Base-by-base conservation (phyloP, 495 filamentous ascomycete species). In the Rostrohypoxylon terebratum region DNA sequence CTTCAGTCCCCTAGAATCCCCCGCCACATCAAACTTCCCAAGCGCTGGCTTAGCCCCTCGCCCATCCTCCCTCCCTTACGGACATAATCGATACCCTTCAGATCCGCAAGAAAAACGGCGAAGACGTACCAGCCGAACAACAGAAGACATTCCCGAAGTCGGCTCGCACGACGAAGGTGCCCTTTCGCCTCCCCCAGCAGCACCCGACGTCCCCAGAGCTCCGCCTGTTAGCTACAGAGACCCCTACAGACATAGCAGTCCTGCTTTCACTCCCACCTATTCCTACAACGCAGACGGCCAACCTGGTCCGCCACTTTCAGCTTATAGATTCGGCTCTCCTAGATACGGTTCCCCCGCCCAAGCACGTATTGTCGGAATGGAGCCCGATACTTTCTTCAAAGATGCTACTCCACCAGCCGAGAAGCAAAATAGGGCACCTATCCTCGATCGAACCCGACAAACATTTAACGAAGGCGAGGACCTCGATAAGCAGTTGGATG, bases 191-290 rank as follows among this genome's bases (percentile, higher is more conserved):
- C 86, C 82, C 5, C 65, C 87, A 63, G 82, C 84, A 45, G 89
- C 85, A 21, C 87, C 89, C 58, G 89, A 90, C 60, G 85, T 82
- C 1, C 88, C 89, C 4, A 85, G 84, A 74, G 83, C 83, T 23
- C 87, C 86, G 21, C 86, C 89, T 1, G 77, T 85, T n/a, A 88
- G 87, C 45, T 91, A 89, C 75, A 83, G 79, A 65, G 78, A 84
- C 18, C 83, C 86, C 23, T 82, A 87, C 63, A 79, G 75, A 33
- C 81, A 75, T 66, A 80, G 78, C n/a, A 75, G 76, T 53, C 72
- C 77, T 14, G 71, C 77, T 16, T 75, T 78, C 42, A 70, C 75
- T 64, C 72, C 77, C 11, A 71, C 77, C 34, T 75, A 79, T 36
- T 63, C 77, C 9, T 75, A 81, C 66, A 71, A 75, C 67, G 68